Percentiles rank a stretch among this genome's conserved stretches.
Conservation (phyloP, 768 basidiomycete species). For the Cystofilobasidium capitatum region DNA sequence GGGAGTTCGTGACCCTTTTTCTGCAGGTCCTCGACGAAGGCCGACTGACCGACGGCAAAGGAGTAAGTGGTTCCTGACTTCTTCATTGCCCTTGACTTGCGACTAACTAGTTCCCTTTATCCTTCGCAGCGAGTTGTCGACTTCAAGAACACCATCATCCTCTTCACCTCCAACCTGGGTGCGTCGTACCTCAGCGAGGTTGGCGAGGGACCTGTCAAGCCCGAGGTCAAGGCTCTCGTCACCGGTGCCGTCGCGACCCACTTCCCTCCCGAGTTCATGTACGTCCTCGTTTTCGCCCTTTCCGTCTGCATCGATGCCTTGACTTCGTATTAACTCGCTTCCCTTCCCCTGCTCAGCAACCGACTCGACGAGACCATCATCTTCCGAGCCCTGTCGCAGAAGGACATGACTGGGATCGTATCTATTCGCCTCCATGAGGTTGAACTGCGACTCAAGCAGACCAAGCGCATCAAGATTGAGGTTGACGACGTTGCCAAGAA, state of each 20-base stretch:
- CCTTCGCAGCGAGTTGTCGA: constrained; percentile 35
- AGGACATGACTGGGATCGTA: constrained; percentile 73
- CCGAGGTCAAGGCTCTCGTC: constrained; percentile 38
- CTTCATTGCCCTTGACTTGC: constrained; percentile 1
- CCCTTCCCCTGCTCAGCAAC: constrained; percentile 33
- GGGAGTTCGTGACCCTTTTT: constrained; percentile 43
- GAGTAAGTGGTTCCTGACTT: constrained; percentile 37
- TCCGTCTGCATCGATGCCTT: not conserved
- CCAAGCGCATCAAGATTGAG: constrained; percentile 67
- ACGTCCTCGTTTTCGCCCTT: constrained; percentile 26
- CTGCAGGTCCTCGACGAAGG: constrained; percentile 45
- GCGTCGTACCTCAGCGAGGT: constrained; percentile 41
- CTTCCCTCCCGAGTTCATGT: constrained; percentile 43
- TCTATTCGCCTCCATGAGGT: constrained; percentile 79
- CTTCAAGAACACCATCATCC: constrained; percentile 41
- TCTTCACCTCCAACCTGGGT: constrained; percentile 43
- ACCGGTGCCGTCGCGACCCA: constrained; percentile 39
- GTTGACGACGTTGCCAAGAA: constrained; percentile 64
- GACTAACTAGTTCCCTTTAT: not conserved
- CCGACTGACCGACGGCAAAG: constrained; percentile 42
- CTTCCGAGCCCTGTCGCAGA: constrained; percentile 67
- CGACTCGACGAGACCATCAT: constrained; percentile 41
- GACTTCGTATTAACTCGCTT: too few species aligned
- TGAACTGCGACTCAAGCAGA: constrained; percentile 62
- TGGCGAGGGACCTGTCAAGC: constrained; percentile 38